These are phyloP conservation scores for Tolypocladium paradoxum DNA, from an alignment of 2,329 filamentous ascomycete genomes.

Conservation along the genomic window DNA sequence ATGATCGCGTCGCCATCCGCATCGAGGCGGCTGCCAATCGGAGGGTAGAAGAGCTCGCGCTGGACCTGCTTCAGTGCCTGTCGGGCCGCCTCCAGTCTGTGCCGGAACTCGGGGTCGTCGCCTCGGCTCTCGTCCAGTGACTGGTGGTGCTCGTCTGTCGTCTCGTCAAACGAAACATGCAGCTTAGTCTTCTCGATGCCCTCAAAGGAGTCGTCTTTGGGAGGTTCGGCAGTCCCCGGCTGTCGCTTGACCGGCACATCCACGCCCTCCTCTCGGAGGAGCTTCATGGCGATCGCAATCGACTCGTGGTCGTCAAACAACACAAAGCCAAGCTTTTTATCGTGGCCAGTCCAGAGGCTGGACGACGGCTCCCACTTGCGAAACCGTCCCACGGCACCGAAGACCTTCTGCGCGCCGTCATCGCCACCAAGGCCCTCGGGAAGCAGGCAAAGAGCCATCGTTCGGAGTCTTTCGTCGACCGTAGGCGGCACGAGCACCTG, in stretches of 20 bases:
- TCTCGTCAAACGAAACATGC: constrained; percentile 68
- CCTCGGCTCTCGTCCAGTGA: constrained; percentile 60
- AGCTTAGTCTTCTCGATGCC: constrained; percentile 60
- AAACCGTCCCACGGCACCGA: constrained; percentile 67
- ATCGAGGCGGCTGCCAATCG: constrained; percentile 36
- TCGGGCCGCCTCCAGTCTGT: constrained; percentile 59
- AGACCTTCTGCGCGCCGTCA: constrained; percentile 65
- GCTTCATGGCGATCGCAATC: constrained; percentile 71
- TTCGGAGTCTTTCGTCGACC: constrained; percentile 81
- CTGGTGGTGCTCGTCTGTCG: constrained; percentile 75
- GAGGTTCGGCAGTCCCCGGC: constrained; percentile 32
- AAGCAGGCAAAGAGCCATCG: constrained; percentile 81
- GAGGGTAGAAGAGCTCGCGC: constrained; percentile 61
- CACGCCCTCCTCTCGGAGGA: constrained; percentile 72
- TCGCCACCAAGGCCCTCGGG: constrained; percentile 69
- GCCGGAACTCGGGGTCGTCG: constrained; percentile 53
- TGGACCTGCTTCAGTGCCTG: constrained; percentile 58
- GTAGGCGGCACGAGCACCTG: constrained; percentile 71
- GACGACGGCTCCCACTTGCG: constrained; percentile 75
- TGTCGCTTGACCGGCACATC: constrained; percentile 75
- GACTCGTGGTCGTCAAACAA: constrained; percentile 90
- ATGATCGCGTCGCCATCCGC: constrained; percentile 58
- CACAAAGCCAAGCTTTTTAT: constrained; percentile 79
- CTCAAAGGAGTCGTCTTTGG: constrained; percentile 34
- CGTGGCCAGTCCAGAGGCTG: constrained; percentile 49